Conservation (phyloP, 2,329 filamentous ascomycete species). For the Trichoderma harzianum region DNA sequence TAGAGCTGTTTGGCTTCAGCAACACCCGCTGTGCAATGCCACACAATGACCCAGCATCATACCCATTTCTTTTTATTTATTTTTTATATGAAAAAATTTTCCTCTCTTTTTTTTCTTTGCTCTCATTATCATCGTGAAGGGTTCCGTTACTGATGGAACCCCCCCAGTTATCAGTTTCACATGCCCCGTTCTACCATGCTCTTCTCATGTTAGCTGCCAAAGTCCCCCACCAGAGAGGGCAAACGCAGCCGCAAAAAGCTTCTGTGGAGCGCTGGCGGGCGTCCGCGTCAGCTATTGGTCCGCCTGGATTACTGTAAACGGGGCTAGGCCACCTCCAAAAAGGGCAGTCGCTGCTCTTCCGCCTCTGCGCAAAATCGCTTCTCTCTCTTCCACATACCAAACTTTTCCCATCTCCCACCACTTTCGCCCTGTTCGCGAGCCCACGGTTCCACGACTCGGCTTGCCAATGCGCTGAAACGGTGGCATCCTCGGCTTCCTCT, state of each 20-base stretch:
- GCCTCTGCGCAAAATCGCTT: conserved; percentile 8
- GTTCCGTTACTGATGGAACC: background rate
- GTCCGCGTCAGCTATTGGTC: conserved; percentile 4
- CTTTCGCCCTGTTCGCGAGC: background rate
- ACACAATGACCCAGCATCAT: background rate
- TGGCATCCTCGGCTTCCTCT: conserved; percentile 14
- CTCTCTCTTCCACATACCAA: conserved; percentile 11
- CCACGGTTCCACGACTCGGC: conserved; percentile 18
- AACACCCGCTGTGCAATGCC: background rate
- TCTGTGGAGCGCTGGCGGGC: background rate
- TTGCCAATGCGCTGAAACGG: conserved; percentile 23
- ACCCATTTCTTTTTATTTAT: background rate
- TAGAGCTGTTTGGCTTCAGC: background rate
- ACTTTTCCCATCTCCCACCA: conserved; percentile 7
- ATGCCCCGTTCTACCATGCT: background rate
- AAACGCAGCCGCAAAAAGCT: conserved; percentile 15
- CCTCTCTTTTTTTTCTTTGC: background rate
- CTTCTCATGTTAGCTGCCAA: background rate
- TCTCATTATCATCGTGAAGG: background rate
- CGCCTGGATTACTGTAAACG: background rate
- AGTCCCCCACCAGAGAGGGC: conserved; percentile 10
- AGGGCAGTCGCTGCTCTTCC: conserved; percentile 15
- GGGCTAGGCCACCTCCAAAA: conserved; percentile 15
- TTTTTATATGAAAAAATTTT: background rate
- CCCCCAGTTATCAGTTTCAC: background rate